Percentiles rank a stretch among this genome's conserved stretches.
These are phyloP conservation scores for Isabelozyma gotoi DNA, from an alignment of 805 yeast genomes.

Conservation along the genomic window DNA sequence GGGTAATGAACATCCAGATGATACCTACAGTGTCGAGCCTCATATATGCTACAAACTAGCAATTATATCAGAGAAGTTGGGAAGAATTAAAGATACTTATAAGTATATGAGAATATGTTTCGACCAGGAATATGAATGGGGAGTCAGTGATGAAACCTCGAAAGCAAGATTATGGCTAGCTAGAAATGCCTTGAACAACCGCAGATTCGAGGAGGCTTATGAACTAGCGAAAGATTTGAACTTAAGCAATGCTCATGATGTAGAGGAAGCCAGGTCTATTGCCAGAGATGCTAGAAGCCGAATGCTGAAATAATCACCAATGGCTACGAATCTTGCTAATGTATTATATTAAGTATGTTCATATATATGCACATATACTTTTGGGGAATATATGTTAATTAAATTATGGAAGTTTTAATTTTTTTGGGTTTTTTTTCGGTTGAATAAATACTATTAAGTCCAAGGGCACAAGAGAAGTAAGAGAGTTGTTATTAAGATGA, in stretches of 20 bases:
- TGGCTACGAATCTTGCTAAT: background rate
- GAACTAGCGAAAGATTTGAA: conserved; percentile 67
- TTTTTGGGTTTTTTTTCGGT: no score
- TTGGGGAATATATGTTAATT: background rate
- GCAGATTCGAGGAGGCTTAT: conserved; percentile 67
- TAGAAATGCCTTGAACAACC: conserved; percentile 53
- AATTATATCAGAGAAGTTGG: conserved; percentile 55
- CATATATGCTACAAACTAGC: conserved; percentile 68
- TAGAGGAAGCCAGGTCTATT: conserved; percentile 85
- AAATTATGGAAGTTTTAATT: background rate
- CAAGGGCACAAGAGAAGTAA: background rate
- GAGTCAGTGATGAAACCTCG: conserved; percentile 68
- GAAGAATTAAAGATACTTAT: conserved; percentile 53
- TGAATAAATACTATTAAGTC: background rate
- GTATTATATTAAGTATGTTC: background rate
- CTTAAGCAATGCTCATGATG: conserved; percentile 74
- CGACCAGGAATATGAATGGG: conserved; percentile 63
- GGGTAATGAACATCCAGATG: conserved; percentile 8
- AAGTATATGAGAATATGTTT: conserved; percentile 66
- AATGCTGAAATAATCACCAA: conserved; percentile 21
- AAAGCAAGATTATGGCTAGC: conserved; percentile 90
- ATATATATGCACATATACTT: background rate
- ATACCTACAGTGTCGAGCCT: conserved; percentile 29
- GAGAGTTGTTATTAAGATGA: background rate
- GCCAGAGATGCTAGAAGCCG: conserved; percentile 73